Percentiles rank a stretch among this genome's conserved stretches.
Conservation (phyloP, 75 land plant species). For the Selaginella tamariscina region DNA sequence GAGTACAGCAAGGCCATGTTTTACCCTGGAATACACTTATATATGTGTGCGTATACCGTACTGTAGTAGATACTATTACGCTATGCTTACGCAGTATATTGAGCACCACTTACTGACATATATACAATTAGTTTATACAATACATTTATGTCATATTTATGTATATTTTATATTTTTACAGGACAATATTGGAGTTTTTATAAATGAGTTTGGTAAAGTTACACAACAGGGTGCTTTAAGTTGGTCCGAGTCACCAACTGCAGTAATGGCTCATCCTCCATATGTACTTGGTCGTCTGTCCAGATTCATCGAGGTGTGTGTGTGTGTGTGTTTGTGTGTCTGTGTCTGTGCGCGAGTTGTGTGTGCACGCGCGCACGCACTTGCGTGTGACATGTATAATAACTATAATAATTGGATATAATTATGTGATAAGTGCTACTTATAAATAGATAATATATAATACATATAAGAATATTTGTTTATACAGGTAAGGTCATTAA, state of each 20-base stretch:
- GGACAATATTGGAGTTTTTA: conserved; percentile 97
- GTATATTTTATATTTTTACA: conserved; percentile 23
- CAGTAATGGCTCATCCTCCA: conserved; percentile 55
- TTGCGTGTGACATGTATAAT: not conserved
- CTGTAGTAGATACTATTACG: too few species aligned
- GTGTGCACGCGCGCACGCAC: not conserved
- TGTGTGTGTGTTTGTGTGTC: too few species aligned
- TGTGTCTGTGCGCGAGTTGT: too few species aligned
- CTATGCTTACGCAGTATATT: too few species aligned
- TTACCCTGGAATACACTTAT: too few species aligned
- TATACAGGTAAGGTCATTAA: conserved; percentile 65
- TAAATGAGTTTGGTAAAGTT: conserved; percentile 90
- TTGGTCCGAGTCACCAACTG: conserved; percentile 86
- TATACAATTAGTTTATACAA: not conserved
- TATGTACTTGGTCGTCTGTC: conserved; percentile 77
- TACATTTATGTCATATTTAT: not conserved
- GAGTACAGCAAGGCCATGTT: too few species aligned
- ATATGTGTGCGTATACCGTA: too few species aligned
- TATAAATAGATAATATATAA: too few species aligned
- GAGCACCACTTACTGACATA: too few species aligned
- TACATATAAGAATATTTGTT: not conserved
- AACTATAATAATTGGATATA: too few species aligned
- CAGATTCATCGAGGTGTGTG: conserved; percentile 71
- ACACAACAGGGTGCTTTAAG: conserved; percentile 52
- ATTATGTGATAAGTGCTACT: too few species aligned